Percentiles rank a stretch among this genome's conserved stretches.
phyloP scores from a whole-genome alignment of 2,329 filamentous ascomycete species.

The Paecilomyces variotii region DNA sequence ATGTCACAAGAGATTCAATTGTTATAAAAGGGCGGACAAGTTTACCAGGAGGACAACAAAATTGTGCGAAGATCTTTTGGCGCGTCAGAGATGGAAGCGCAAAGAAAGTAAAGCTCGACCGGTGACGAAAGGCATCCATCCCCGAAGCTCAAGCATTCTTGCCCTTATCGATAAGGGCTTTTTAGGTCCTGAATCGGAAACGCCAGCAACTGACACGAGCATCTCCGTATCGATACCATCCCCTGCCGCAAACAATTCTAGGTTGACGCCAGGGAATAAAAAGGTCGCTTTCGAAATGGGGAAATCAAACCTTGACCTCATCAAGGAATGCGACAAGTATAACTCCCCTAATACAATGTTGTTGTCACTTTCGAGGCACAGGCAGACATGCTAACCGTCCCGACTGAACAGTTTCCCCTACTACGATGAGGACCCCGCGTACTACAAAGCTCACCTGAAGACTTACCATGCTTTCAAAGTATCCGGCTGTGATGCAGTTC shows the following conservation, averaged over 20 bases:
- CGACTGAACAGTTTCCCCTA: constrained; percentile 63
- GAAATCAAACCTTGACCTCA: constrained; percentile 46
- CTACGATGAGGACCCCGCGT: constrained; percentile 50
- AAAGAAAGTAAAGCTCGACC: constrained; percentile 6
- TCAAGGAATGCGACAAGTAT: constrained; percentile 50
- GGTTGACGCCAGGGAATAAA: background rate
- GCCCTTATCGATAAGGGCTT: constrained; percentile 24
- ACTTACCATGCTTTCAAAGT: constrained; percentile 60
- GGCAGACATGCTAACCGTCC: background rate
- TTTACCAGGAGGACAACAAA: background rate
- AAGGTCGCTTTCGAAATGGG: constrained; percentile 13
- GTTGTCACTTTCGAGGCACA: background rate
- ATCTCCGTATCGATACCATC: background rate
- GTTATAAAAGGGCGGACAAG: background rate
- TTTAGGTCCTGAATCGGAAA: background rate
- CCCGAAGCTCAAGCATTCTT: constrained; percentile 1
- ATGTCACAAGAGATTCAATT: background rate
- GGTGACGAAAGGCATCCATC: constrained; percentile 17
- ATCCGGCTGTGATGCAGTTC: constrained; percentile 52
- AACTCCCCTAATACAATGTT: background rate
- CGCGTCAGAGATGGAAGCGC: constrained; percentile 16
- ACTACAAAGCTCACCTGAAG: constrained; percentile 46
- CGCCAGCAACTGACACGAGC: background rate
- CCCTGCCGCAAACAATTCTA: background rate
- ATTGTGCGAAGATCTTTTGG: constrained; percentile 9